Percentiles rank a stretch among this genome's conserved stretches.
Evolutionary conservation across 805 yeast genomes (phyloP).

Genomic region (Lipomyces anomalus): DNA sequence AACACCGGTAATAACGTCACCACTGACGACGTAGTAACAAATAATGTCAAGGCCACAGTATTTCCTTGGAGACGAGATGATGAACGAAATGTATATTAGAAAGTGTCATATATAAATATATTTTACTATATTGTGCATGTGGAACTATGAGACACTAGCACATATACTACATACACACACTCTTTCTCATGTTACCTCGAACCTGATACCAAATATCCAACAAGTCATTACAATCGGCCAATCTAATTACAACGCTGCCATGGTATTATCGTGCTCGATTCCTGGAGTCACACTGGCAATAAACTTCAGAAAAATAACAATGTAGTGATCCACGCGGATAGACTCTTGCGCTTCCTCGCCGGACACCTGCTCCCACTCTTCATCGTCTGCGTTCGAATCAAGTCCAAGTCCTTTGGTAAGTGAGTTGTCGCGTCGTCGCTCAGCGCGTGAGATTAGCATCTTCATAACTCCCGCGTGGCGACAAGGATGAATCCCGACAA

Average conservation of each 20-base stretch:
- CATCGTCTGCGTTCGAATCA: no score
- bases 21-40: no score
- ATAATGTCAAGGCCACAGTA: no score
- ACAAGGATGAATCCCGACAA: constrained; percentile 92
- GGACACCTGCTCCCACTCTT: constrained; percentile 29
- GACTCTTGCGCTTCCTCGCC: constrained; percentile 58
- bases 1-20: no score
- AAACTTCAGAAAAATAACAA: constrained; percentile 83
- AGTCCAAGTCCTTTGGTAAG: constrained; percentile 33
- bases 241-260: constrained; percentile 61
- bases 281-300: constrained; percentile 97
- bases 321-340: constrained; percentile 83
- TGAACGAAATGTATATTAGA: no score
- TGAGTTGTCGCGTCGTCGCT: constrained; percentile 28
- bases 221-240: not conserved
- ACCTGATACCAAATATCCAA: constrained; percentile 1
- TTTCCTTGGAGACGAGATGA: no score
- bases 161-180: no score
- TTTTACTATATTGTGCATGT: no score
- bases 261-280: constrained; percentile 95
- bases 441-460: constrained; percentile 71
- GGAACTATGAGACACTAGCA: no score
- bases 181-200: no score
- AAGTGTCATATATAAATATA: no score
- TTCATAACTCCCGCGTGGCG: constrained; percentile 93